Conservation (phyloP, 2,329 filamentous ascomycete genomes). For the Fusarium torreyae region DNA sequence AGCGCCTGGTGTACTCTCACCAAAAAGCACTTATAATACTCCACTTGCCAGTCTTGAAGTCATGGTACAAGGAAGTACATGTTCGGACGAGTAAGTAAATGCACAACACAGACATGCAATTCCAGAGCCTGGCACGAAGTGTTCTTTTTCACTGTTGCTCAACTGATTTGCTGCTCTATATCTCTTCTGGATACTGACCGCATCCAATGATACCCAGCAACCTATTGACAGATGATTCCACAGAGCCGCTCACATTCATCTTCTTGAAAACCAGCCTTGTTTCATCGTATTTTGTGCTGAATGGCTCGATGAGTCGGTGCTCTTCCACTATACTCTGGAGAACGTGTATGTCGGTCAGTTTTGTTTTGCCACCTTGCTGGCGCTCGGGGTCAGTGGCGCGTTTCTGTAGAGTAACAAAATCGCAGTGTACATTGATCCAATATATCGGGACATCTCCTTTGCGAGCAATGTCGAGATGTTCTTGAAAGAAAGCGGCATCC, state of each 20-base stretch:
- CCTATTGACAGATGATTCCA: neutral
- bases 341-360: neutral
- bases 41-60: too few relatives aligned
- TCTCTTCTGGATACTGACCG: too few relatives aligned
- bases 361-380: neutral
- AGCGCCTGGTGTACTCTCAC: too few relatives aligned
- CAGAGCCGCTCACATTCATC: neutral
- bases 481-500: constrained; percentile 26
- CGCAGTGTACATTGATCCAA: constrained; percentile 30
- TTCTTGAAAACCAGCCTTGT: neutral
- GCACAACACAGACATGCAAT: too few relatives aligned
- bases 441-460: constrained; percentile 1
- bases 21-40: too few relatives aligned
- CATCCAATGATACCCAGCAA: neutral
- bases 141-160: too few relatives aligned
- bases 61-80: too few relatives aligned
- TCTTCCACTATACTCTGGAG: neutral
- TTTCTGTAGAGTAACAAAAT: neutral
- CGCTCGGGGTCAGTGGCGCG: neutral
- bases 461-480: constrained; percentile 32
- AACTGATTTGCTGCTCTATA: too few relatives aligned
- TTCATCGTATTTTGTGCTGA: rapidly evolving
- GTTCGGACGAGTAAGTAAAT: too few relatives aligned
- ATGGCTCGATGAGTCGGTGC: neutral
- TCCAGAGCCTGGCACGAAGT: too few relatives aligned